Percentiles rank a stretch among this genome's conserved stretches.
These are phyloP conservation scores for Umbilicus rupestris DNA, from an alignment of 164 flowering plant genomes.

Conservation along the genomic window DNA sequence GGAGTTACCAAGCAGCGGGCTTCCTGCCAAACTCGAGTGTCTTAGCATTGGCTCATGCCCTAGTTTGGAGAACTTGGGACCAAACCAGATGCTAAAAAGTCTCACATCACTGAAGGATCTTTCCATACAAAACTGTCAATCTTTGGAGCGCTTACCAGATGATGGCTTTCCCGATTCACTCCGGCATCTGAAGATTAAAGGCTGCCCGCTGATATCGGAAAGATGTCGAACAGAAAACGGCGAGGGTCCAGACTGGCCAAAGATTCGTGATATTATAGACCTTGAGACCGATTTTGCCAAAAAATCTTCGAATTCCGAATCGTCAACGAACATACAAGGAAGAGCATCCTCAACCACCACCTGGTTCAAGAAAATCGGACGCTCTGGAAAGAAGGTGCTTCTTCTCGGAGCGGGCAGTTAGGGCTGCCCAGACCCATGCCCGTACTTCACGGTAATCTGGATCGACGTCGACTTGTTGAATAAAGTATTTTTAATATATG, in stretches of 20 bases:
- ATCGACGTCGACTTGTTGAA: too few relatives aligned
- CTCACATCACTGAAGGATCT: constrained; percentile 14
- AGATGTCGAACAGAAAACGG: constrained; percentile 7
- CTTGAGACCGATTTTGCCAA: constrained; percentile 7
- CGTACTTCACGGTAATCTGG: too few relatives aligned
- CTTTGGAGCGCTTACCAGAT: constrained; percentile 13
- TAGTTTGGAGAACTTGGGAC: constrained; percentile 6
- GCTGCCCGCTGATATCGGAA: constrained; percentile 9
- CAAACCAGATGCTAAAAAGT: neutral
- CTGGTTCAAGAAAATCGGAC: too few relatives aligned
- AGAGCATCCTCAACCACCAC: constrained; percentile 4
- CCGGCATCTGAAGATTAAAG: constrained; percentile 11
- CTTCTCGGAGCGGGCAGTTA: too few relatives aligned
- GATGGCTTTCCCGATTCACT: constrained; percentile 13
- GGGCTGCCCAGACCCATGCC: too few relatives aligned
- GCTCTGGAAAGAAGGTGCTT: too few relatives aligned
- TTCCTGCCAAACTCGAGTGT: constrained; percentile 8
- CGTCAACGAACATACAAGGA: neutral
- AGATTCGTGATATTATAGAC: constrained; percentile 12
- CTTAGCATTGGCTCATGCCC: constrained; percentile 12
- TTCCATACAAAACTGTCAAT: constrained; percentile 12
- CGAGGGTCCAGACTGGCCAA: constrained; percentile 15
- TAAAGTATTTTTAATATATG: too few relatives aligned
- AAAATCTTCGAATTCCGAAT: neutral
- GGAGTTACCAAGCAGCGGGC: constrained; percentile 3